Percentiles rank a stretch among this genome's conserved stretches.
These are phyloP conservation scores for Aspergillus tubingensis DNA, from an alignment of 2,329 filamentous ascomycete species.

Conservation along the genomic window DNA sequence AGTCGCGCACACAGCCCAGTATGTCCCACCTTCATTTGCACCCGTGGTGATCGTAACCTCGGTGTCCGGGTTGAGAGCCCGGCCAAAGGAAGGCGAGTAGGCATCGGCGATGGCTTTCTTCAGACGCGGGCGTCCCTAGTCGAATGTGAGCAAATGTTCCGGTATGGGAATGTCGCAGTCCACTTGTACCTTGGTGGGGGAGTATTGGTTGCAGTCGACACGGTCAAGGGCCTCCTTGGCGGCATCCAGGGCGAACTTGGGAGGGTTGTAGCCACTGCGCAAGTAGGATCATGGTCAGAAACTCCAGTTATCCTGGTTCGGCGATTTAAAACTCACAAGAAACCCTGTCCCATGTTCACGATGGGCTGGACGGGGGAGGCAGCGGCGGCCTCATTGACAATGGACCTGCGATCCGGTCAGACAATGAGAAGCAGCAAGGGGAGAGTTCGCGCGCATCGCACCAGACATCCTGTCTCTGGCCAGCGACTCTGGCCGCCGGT, in stretches of 20 bases:
- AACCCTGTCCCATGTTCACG: constrained; percentile 69
- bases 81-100: constrained; percentile 86
- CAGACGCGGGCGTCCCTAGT: constrained; percentile 76
- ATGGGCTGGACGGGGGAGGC: constrained; percentile 65
- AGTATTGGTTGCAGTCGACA: constrained; percentile 99
- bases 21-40: constrained; percentile 49
- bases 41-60: constrained; percentile 91
- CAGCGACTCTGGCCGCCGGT: constrained; percentile 51
- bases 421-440: neutral
- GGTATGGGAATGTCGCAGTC: neutral
- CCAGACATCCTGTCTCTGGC: constrained; percentile 56
- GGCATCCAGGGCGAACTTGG: constrained; percentile 84
- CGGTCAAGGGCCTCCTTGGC: constrained; percentile 85
- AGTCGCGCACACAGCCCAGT: neutral
- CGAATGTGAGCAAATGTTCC: constrained; percentile 6
- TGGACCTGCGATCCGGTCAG: constrained; percentile 52
- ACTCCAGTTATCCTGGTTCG: neutral
- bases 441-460: constrained; percentile 21
- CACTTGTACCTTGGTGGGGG: constrained; percentile 71
- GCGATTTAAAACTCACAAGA: constrained; percentile 46
- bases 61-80: constrained; percentile 78
- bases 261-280: constrained; percentile 80
- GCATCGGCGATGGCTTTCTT: constrained; percentile 91
- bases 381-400: constrained; percentile 68
- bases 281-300: neutral